phyloP scores from a whole-genome alignment of 306 rosid species.

The Trifolium subterraneum region DNA sequence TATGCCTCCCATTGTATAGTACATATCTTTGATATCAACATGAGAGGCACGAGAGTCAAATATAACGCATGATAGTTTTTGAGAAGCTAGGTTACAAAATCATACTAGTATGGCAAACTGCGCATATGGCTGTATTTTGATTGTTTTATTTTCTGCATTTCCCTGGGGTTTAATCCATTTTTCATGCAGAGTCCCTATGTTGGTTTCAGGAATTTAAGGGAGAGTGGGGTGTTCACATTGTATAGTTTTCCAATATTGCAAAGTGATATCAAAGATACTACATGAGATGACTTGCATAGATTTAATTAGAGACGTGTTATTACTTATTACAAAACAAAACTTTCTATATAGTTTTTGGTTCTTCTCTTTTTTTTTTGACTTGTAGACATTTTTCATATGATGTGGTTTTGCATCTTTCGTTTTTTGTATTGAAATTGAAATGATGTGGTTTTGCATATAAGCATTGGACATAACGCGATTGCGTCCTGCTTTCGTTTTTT shows the following conservation, averaged over 20 bases:
- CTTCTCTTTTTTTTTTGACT: neutral
- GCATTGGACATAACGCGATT: no score
- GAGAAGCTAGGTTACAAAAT: conserved; percentile 47
- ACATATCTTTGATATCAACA: conserved; percentile 29
- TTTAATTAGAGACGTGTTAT: neutral
- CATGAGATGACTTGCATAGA: conserved; percentile 1
- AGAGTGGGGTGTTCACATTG: neutral
- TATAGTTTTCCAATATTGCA: neutral
- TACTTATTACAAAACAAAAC: conserved; percentile 9
- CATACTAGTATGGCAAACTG: conserved; percentile 37
- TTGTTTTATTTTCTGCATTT: conserved; percentile 33
- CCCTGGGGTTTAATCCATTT: conserved; percentile 46
- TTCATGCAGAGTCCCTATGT: conserved; percentile 26
- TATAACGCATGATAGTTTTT: conserved; percentile 44
- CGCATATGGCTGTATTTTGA: conserved; percentile 34
- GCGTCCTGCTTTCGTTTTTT: neutral
- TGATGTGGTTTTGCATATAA: neutral
- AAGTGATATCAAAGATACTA: neutral
- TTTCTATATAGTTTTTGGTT: neutral
- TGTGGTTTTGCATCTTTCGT: neutral
- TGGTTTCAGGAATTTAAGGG: conserved; percentile 16
- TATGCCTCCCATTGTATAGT: conserved; percentile 78
- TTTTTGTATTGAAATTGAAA: neutral
- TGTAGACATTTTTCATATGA: neutral
- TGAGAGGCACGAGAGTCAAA: neutral